phyloP scores from a whole-genome alignment of 768 basidiomycete genomes.

The Cystobasidium onofrii region DNA sequence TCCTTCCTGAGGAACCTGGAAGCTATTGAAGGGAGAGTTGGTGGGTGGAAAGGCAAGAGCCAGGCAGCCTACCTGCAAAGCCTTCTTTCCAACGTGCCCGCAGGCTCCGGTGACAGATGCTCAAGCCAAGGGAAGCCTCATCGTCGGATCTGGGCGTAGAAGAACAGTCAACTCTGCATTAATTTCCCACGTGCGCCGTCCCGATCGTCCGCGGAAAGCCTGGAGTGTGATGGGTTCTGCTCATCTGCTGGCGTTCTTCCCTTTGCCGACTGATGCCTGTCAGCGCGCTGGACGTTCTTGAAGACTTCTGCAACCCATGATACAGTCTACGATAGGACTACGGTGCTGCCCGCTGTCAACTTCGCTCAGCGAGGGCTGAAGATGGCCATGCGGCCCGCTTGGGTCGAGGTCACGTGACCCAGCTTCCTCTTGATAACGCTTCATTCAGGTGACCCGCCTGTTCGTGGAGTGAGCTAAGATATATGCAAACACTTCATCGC shows the following conservation, averaged over 20 bases:
- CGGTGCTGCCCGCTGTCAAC: no score
- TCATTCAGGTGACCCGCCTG: not conserved
- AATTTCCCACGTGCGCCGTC: not conserved
- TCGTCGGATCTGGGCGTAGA: not conserved
- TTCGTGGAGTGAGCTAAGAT: slow-evolving; percentile 8
- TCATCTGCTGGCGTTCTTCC: no score
- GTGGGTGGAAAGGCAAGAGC: not conserved
- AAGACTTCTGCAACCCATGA: no score
- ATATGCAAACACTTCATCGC: slow-evolving; percentile 24
- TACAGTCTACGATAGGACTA: no score
- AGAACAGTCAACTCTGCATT: not conserved
- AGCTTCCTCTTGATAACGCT: no score
- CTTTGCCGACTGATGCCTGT: no score
- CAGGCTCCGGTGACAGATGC: not conserved
- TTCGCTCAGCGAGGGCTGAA: not conserved
- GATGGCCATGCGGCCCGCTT: no score
- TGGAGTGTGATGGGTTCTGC: no score
- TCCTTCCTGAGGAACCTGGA: slow-evolving; percentile 21
- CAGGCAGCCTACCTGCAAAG: not conserved
- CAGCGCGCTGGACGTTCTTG: no score
- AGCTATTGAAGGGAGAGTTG: not conserved
- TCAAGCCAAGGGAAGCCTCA: not conserved
- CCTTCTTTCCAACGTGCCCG: not conserved
- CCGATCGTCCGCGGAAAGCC: not conserved
- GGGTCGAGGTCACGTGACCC: not conserved